Percentiles rank a stretch among this genome's conserved stretches.
Evolutionary conservation across 202 grass and related monocot species (phyloP).

Genomic region (Miscanthus sacchariflorus): DNA sequence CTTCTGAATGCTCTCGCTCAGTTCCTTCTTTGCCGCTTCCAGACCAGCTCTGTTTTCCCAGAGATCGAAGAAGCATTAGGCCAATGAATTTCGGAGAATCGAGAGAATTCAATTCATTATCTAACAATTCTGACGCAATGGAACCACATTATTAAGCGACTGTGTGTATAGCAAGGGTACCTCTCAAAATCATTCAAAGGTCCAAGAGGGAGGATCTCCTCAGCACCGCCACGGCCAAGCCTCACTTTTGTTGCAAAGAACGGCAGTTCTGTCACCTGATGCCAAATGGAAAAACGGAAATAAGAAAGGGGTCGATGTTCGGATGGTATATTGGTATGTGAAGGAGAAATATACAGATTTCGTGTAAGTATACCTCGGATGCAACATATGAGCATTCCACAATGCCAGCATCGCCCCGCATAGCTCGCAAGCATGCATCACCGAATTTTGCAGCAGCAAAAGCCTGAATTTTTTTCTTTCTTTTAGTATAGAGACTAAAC

Average conservation of each 20-base stretch:
- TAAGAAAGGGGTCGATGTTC: neutral
- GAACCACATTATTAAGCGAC: neutral
- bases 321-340: no score
- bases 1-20: constrained; percentile 75
- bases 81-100: neutral
- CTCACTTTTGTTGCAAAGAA: constrained; percentile 80
- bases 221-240: constrained; percentile 64
- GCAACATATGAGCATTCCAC: constrained; percentile 76
- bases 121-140: neutral
- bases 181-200: constrained; percentile 73
- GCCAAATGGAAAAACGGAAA: neutral
- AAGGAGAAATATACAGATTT: neutral
- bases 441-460: constrained; percentile 74
- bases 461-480: constrained; percentile 45
- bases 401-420: constrained; percentile 66
- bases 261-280: constrained; percentile 72
- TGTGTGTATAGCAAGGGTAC: constrained; percentile 34
- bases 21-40: constrained; percentile 70
- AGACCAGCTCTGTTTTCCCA: constrained; percentile 52
- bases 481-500: constrained; percentile 33
- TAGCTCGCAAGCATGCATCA: constrained; percentile 68
- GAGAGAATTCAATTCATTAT: no score
- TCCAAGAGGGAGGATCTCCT: constrained; percentile 75
- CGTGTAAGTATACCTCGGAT: constrained; percentile 54
- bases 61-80: neutral